These are phyloP conservation scores for Dalbergia oliveri DNA, from an alignment of 306 rosid species.

Conservation along the genomic window DNA sequence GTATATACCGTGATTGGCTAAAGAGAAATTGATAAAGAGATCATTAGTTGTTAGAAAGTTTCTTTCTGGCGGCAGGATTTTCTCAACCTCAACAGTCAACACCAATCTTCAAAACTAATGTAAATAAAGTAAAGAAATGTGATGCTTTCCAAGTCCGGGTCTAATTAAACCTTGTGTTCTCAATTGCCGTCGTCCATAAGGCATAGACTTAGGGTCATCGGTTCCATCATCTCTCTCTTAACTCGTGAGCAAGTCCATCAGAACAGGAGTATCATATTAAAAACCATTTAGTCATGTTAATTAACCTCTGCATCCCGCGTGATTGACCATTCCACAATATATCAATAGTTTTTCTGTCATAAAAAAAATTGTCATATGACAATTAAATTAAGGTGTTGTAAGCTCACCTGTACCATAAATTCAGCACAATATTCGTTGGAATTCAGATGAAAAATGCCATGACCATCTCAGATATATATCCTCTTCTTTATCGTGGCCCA, in stretches of 20 bases:
- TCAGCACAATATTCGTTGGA: background rate
- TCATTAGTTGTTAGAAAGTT: background rate
- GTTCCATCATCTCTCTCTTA: conserved; percentile 10
- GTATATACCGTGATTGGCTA: background rate
- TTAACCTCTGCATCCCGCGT: background rate
- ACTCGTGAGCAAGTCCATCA: background rate
- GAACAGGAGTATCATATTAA: background rate
- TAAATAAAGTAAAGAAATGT: background rate
- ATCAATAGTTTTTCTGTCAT: background rate
- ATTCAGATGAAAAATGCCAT: background rate
- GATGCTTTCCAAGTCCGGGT: background rate
- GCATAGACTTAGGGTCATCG: background rate
- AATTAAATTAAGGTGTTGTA: background rate
- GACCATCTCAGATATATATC: conserved; percentile 12
- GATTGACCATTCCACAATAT: background rate
- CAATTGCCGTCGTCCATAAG: conserved; percentile 8
- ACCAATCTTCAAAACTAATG: background rate
- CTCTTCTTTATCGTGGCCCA: background rate
- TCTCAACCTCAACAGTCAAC: background rate
- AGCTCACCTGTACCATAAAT: background rate
- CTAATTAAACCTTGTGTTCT: background rate
- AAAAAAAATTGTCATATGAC: background rate
- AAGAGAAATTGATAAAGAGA: background rate
- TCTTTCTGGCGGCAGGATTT: background rate
- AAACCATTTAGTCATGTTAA: background rate